Evolutionary conservation across 179 eudicot genomes (phyloP), one percentile per base, ranked within the genome.

Genomic region (Beta lomatogona): DNA sequence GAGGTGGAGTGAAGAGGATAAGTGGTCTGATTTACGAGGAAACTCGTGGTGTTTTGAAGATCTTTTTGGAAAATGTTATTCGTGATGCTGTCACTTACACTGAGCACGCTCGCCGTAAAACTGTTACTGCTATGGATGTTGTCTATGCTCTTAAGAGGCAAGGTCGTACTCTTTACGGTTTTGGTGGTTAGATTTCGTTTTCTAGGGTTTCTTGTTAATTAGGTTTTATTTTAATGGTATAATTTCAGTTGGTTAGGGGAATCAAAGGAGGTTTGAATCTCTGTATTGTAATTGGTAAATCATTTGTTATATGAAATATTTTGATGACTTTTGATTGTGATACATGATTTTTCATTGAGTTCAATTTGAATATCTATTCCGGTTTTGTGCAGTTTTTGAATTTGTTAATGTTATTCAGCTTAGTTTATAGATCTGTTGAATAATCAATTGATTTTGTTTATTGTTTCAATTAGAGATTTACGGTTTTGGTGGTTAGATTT

Each of bases 91-190:
- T 82, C 0, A 82, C 84, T 1, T 82, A 82, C 73, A 82, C 84
- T 2, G 84, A 82, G 73, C 84, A 82, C 2, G 84, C 84, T 41
- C 54, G 85, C 6, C 46, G 85, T 8, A 83, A 83, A 69, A 83
- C 85, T 19, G 85, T 83, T 3, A 83, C 85, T 12, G 85, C 82
- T 9, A 83, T 83, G 85, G 52, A 48, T 48, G 52, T 48, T 15
- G 85, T 83, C 6, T 79, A 83, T 4, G 79, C 85, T 21, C 85
- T 83, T 14, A 83, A 83, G 85, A 75, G 82, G 45, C 85, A 83
- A 25, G 85, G 82, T 7, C 60, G 85, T 2, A 83, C 85, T 67
- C 82, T 83, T 0, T 83, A 83, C 3, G 85, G 85, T 0, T 83
- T 83, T 4, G 82, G 85, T 15, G 85, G 85, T 64, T 79, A 83